Percentiles rank a stretch among this genome's conserved stretches.
Evolutionary conservation across 148 eudicot species (phyloP).

Genomic region (Dysphania ambrosioides): DNA sequence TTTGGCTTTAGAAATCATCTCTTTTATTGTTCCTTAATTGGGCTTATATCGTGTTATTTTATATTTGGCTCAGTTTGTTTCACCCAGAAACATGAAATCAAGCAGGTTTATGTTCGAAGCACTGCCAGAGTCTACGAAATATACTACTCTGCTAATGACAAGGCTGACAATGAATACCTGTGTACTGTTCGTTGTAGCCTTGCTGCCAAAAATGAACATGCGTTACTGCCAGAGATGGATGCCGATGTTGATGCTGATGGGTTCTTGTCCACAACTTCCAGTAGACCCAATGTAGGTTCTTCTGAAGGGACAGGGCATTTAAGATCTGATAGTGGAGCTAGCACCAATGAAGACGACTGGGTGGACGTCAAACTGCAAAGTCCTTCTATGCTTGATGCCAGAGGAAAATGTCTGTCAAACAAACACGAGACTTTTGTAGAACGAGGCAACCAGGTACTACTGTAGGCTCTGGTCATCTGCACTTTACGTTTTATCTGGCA

Average conservation of each 20-base stretch:
- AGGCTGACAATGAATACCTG: conserved; percentile 57
- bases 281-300: conserved; percentile 25
- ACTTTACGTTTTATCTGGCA: neutral
- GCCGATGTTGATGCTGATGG: conserved; percentile 33
- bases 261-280: conserved; percentile 26
- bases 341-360: conserved; percentile 73
- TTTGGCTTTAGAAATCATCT: too few relatives aligned
- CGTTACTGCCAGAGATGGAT: conserved; percentile 34
- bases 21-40: neutral
- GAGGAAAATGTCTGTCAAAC: conserved; percentile 20
- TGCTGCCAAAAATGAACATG: conserved; percentile 52
- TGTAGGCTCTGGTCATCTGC: neutral
- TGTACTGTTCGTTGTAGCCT: conserved; percentile 84
- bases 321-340: conserved; percentile 33
- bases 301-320: conserved; percentile 31
- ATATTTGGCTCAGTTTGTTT: conserved; percentile 48
- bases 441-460: conserved; percentile 43
- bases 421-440: conserved; percentile 20
- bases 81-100: conserved; percentile 58
- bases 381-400: conserved; percentile 27
- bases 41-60: conserved; percentile 8
- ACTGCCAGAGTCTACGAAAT: conserved; percentile 84
- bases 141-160: conserved; percentile 45
- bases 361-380: conserved; percentile 64
- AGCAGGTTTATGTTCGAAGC: conserved; percentile 79